Conservation (phyloP, 306 rosid genomes). For the Prunus mume region DNA sequence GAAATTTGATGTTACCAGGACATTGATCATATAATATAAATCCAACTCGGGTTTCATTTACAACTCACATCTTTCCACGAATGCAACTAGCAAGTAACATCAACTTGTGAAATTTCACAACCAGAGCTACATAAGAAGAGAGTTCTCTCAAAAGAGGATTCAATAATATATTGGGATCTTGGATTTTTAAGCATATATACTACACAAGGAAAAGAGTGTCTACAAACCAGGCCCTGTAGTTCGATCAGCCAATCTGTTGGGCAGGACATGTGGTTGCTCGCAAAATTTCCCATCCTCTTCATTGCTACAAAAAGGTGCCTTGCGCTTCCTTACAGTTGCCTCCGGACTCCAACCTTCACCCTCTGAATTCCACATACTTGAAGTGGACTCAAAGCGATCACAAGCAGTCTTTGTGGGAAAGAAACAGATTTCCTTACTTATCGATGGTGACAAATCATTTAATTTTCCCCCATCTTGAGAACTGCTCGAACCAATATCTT, state of each 20-base stretch:
- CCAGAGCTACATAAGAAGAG: constrained; percentile 48
- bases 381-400: constrained; percentile 47
- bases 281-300: constrained; percentile 79
- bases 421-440: constrained; percentile 52
- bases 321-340: constrained; percentile 59
- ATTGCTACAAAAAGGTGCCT: constrained; percentile 53
- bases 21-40: constrained; percentile 18
- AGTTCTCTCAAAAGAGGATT: constrained; percentile 52
- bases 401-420: constrained; percentile 51
- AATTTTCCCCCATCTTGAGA: constrained; percentile 49
- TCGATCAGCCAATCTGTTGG: constrained; percentile 54
- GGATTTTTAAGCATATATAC: constrained; percentile 45
- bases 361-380: constrained; percentile 47
- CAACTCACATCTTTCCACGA: constrained; percentile 46
- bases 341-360: constrained; percentile 53
- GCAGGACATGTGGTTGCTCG: constrained; percentile 66
- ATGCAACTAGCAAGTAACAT: constrained; percentile 45
- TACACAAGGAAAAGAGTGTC: constrained; percentile 50
- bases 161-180: constrained; percentile 40
- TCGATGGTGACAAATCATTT: constrained; percentile 40
- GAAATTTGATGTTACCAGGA: neutral
- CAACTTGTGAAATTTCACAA: constrained; percentile 42
- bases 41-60: constrained; percentile 42
- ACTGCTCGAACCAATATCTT: constrained; percentile 49
- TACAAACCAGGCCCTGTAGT: constrained; percentile 72